Evolutionary conservation across 768 basidiomycete species (phyloP), one percentile per base, ranked within the genome.

Genomic region (Mycena olivaceomarginata): DNA sequence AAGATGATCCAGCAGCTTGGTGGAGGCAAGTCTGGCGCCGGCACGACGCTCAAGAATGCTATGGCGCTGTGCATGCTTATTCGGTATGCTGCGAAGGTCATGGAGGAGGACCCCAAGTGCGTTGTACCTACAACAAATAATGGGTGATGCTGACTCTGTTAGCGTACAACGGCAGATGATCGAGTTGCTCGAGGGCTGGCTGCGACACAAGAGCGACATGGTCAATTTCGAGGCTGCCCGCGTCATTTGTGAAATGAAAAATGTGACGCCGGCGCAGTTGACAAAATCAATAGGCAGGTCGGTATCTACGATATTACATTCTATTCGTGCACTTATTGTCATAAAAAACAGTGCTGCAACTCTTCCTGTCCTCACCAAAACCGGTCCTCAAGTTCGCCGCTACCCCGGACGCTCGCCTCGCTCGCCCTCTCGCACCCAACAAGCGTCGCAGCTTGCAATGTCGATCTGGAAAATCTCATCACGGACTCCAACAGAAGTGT

Each of bases 151-250:
- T 75, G 53, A 53, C 51, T 59, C 2, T 68, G 22, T 39, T 80
- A 99, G 98, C 82, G 89, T 98, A 37, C 97, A 98, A 85, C 93
- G 92, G 77, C 97, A 96, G 81, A 98, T 99, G 91, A 89, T 97
- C 68, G 98, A 99, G 79, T 91, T 98, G 57, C 89, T 99, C 48
- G 98, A 99, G 83, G 94, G 95, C 45, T 98, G 97, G 94, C 88
- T 99, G 75, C 93, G 97, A 74, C 98, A 99, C 87, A 99, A 99
- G 90, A 98, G 97, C 80, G 98, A 99, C 84, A 99, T 99, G 98
- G 98, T 99, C 83, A 99, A 99, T 87, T 96, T 97, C 77, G 98
- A 99, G 85, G 98, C 98, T 25, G 98, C 98, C 5, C 95, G 98
- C 59, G 98, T 94, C 9, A 98, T 99, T 77, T 99, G 98, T 84